These are phyloP conservation scores for Parathielavia appendiculata DNA, from an alignment of 495 filamentous ascomycete species.

Conservation along the genomic window DNA sequence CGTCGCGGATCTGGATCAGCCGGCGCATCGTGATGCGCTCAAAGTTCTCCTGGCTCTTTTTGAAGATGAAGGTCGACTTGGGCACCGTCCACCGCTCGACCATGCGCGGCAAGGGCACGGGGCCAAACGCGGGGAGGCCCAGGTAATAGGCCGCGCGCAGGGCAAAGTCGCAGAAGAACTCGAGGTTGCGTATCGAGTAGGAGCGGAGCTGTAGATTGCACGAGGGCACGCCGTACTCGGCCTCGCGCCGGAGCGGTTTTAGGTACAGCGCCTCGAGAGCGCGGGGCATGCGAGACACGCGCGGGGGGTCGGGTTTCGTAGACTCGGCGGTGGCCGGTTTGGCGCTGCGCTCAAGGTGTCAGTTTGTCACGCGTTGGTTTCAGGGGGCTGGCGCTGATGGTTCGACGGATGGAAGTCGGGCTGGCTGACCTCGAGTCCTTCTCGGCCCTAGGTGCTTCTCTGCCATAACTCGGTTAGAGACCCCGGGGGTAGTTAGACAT, in stretches of 20 bases:
- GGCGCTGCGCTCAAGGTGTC: background rate
- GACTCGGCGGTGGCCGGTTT: background rate
- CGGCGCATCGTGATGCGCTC: constrained; percentile 82
- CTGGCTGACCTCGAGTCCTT: constrained; percentile 11
- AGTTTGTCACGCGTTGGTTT: background rate
- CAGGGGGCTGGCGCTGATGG: background rate
- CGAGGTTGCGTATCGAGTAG: constrained; percentile 83
- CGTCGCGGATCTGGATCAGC: constrained; percentile 90
- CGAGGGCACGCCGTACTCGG: constrained; percentile 69
- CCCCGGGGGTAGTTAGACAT: too few relatives aligned
- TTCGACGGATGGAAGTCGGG: background rate
- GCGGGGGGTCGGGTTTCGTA: background rate
- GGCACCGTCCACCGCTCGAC: constrained; percentile 93
- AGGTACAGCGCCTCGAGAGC: constrained; percentile 71
- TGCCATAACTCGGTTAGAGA: background rate
- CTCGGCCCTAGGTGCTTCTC: background rate
- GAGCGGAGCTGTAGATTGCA: constrained; percentile 92
- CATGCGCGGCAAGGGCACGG: constrained; percentile 81
- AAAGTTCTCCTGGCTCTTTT: constrained; percentile 97
- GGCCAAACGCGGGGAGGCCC: constrained; percentile 76
- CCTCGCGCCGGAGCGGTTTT: constrained; percentile 69
- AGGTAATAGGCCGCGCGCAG: constrained; percentile 93
- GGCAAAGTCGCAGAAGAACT: constrained; percentile 93
- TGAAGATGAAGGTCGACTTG: constrained; percentile 81
- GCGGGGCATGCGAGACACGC: constrained; percentile 30